A percentile compares a stretch with the other conserved stretches of the same genome.
Evolutionary conservation across 2,329 filamentous ascomycete genomes (phyloP).

Genomic region (Hawksworthiomyces lignivorus): DNA sequence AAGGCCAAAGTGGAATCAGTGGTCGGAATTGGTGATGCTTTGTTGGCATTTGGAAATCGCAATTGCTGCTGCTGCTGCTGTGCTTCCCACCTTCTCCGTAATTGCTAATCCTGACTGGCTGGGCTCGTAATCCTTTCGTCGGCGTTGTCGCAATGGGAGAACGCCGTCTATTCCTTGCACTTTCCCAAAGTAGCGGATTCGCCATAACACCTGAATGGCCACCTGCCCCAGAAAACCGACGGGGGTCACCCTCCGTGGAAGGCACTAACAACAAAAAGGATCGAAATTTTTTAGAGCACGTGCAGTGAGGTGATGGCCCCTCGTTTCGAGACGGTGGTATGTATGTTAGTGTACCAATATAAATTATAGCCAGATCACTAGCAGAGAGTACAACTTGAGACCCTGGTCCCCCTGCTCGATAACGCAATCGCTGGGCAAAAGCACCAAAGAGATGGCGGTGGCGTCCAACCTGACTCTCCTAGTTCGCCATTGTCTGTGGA

Average conservation of each 20-base stretch:
- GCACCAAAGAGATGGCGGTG: constrained; percentile 10
- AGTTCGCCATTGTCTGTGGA: constrained; percentile 1
- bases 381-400: neutral
- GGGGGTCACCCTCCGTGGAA: too few relatives aligned
- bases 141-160: too few relatives aligned
- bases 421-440: constrained; percentile 9
- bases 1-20: too few relatives aligned
- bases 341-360: too few relatives aligned
- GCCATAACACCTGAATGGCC: constrained; percentile 4
- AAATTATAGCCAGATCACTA: too few relatives aligned
- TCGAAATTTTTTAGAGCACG: too few relatives aligned
- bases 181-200: constrained; percentile 2
- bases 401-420: neutral
- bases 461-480: constrained; percentile 7
- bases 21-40: too few relatives aligned
- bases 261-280: neutral
- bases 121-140: too few relatives aligned
- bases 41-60: too few relatives aligned
- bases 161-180: too few relatives aligned
- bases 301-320: constrained; percentile 6
- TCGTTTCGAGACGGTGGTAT: neutral
- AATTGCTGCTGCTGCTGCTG: too few relatives aligned
- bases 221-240: constrained; percentile 2
- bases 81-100: too few relatives aligned
- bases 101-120: constrained; percentile 1